Percentiles rank a stretch among this genome's conserved stretches.
Conservation (phyloP, 192 early-diverging fungal genomes). For the Coemansia sp. region DNA sequence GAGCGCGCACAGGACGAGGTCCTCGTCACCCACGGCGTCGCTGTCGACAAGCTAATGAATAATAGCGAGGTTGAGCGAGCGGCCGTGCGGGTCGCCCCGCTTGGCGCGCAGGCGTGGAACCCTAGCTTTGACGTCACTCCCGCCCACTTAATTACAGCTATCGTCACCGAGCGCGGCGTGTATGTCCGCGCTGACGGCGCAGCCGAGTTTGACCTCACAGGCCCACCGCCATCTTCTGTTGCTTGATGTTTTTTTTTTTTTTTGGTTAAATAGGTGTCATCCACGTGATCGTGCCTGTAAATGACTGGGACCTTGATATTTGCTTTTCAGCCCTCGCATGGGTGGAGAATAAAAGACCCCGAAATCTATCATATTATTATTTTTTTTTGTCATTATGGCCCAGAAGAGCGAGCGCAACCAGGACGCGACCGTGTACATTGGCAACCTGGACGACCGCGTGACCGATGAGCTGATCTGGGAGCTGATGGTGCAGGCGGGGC, state of each 20-base stretch:
- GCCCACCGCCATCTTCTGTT: slow-evolving; percentile 18
- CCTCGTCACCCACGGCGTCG: slow-evolving; percentile 47
- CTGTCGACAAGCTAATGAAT: slow-evolving; percentile 34
- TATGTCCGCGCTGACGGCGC: slow-evolving; percentile 52
- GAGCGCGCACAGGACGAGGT: slow-evolving; percentile 75
- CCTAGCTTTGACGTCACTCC: slow-evolving; percentile 96
- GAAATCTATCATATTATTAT: not conserved
- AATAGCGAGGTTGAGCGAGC: slow-evolving; percentile 41
- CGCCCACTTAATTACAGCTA: slow-evolving; percentile 76
- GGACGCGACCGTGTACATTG: slow-evolving; percentile 95
- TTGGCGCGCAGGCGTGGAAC: slow-evolving; percentile 91
- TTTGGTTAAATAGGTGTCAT: too few relatives aligned
- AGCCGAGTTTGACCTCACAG: slow-evolving; percentile 53
- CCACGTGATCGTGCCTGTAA: too few relatives aligned
- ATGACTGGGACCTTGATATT: too few relatives aligned
- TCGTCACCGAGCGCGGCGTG: slow-evolving; percentile 90
- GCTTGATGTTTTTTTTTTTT: not conserved
- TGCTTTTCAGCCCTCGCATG: too few relatives aligned
- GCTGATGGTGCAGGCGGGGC: slow-evolving; percentile 96
- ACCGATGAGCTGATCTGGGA: slow-evolving; percentile 96
- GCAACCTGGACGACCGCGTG: slow-evolving; percentile 92
- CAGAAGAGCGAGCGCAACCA: slow-evolving; percentile 86
- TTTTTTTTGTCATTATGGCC: slow-evolving; percentile 35
- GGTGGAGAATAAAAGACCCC: too few relatives aligned
- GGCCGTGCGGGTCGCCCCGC: slow-evolving; percentile 74